phyloP scores from a whole-genome alignment of 805 yeast genomes.

The Clavispora vitiphila region DNA sequence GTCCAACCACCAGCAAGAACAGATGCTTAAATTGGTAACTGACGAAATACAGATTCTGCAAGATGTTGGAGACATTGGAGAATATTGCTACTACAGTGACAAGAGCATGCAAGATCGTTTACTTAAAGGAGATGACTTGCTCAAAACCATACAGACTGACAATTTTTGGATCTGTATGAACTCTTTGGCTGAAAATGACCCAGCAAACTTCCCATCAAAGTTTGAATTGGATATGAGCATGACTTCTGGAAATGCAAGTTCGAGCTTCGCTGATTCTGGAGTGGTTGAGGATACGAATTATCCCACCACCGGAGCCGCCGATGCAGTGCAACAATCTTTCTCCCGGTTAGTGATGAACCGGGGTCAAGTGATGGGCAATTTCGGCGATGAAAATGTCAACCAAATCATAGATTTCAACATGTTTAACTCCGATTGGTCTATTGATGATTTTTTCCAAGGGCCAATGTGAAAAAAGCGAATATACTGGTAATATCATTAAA shows the following conservation, averaged over 20 bases:
- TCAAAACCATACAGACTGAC: conserved; percentile 15
- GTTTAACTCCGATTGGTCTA: conserved; percentile 8
- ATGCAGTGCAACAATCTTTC: background rate
- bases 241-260: background rate
- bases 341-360: background rate
- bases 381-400: background rate
- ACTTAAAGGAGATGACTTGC: conserved; percentile 10
- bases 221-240: background rate
- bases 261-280: background rate
- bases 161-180: conserved; percentile 13
- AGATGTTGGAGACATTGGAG: background rate
- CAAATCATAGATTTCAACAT: conserved; percentile 10
- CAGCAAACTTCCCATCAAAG: background rate
- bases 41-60: conserved; percentile 4
- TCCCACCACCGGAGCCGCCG: background rate
- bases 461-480: background rate
- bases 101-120: conserved; percentile 7
- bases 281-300: background rate
- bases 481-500: background rate
- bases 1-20: conserved; percentile 8
- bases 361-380: background rate
- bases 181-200: background rate
- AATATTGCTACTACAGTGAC: conserved; percentile 7
- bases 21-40: conserved; percentile 5
- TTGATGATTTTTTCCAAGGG: conserved; percentile 8